Conservation (phyloP, 345 rosid genomes). For the Diplotaxis tenuifolia region DNA sequence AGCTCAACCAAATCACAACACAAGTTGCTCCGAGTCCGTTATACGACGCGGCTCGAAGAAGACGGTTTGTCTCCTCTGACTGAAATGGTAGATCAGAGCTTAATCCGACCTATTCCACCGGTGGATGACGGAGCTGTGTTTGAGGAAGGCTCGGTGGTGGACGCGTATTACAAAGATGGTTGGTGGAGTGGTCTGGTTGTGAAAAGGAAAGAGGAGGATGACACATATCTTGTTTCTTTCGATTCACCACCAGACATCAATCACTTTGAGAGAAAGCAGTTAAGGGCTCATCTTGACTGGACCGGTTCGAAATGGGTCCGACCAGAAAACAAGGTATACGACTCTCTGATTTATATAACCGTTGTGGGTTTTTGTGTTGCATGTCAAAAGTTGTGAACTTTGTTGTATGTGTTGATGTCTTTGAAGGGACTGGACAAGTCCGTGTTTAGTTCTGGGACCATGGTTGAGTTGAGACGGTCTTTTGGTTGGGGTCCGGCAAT, state of each 20-base stretch:
- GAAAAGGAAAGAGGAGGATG: slow-evolving; percentile 39
- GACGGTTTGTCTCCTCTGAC: slow-evolving; percentile 36
- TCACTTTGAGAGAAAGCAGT: slow-evolving; percentile 41
- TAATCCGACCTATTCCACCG: slow-evolving; percentile 58
- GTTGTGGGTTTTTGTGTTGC: neutral
- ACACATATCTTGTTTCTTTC: slow-evolving; percentile 44
- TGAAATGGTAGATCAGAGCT: slow-evolving; percentile 42
- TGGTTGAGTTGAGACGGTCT: neutral
- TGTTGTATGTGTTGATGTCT: neutral
- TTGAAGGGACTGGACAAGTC: neutral
- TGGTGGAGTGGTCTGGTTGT: slow-evolving; percentile 63
- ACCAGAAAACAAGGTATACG: slow-evolving; percentile 40
- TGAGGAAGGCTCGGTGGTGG: slow-evolving; percentile 39
- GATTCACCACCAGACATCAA: slow-evolving; percentile 52
- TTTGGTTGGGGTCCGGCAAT: neutral
- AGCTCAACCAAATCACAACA: neutral
- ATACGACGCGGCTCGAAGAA: slow-evolving; percentile 40
- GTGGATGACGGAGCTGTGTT: neutral
- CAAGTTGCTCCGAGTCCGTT: slow-evolving; percentile 35
- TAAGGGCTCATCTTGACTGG: slow-evolving; percentile 60
- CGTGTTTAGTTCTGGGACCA: neutral
- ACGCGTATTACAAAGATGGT: slow-evolving; percentile 42
- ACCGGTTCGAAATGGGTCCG: slow-evolving; percentile 46
- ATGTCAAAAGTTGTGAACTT: neutral
- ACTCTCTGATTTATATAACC: neutral